Evolutionary conservation across 306 rosid species (phyloP), one percentile per base, ranked within the genome.

Genomic region (Senna tora): DNA sequence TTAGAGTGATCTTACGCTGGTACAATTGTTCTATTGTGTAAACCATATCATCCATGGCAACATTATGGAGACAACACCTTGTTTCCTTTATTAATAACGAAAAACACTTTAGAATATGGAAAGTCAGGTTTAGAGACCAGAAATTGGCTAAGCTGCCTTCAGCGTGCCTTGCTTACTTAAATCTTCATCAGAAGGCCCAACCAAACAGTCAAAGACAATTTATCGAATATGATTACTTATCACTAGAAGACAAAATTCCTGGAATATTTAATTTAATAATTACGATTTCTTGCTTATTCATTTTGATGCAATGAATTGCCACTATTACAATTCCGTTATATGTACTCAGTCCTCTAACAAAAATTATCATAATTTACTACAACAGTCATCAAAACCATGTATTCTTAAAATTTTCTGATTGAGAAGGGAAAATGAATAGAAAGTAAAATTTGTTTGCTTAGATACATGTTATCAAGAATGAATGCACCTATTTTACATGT

Each of bases 341-440:
- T 49, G 22, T n/a, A n/a, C n/a, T n/a, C n/a, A n/a, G 52, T 51
- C 34, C 67, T 43, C 72, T 8, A 45, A 72, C 61, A 72, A 76
- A 76, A 28, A 49, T 38, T 32, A 76, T 41, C 75, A 52, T 15
- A 7, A 55, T 11, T 62, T 51, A 14, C 15, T 3, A 25, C 41
- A 59, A 33, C 59, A 76, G 4, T 76, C 19, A 61, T 45, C 76
- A 67, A 67, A 77, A 33, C 33, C 60, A 43, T 33, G 61, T 20
- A 9, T 7, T 12, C 49, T 59, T 13, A 11, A 46, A 54, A 36
- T 1, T n/a, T n/a, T 25, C 46, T 43, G 9, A 42, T 19, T 3
- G 56, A 25, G 25, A 42, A 43, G 20, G 57, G 33, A 11, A n/a
- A 51, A 68, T 2, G 17, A 12, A 39, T 41, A 22, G 38, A 45